These are phyloP conservation scores for Aspergillus sp. DNA, from an alignment of 2,329 filamentous ascomycete species.

Conservation along the genomic window DNA sequence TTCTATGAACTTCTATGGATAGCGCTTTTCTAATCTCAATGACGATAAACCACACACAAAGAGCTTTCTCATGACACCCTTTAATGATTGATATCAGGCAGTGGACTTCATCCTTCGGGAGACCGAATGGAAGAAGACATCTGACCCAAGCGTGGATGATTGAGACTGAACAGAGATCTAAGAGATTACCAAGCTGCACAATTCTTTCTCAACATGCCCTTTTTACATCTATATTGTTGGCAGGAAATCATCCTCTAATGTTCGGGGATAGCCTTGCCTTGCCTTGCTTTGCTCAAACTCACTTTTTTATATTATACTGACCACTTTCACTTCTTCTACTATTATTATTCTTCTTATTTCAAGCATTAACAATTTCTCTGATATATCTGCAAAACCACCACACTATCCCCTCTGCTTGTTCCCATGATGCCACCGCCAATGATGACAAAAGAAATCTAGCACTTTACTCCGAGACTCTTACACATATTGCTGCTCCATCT, in stretches of 20 bases:
- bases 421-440: conserved; percentile 20
- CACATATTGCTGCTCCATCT: conserved; percentile 28
- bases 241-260: not conserved
- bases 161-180: conserved; percentile 53
- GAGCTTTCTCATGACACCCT: conserved; percentile 44
- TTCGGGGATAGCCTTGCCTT: not conserved
- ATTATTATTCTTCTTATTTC: too few relatives aligned
- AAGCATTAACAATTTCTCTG: not conserved
- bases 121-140: conserved; percentile 42
- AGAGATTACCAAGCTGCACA: conserved; percentile 33
- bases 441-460: conserved; percentile 31
- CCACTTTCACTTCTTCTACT: not conserved
- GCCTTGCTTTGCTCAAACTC: not conserved
- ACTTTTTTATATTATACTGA: not conserved
- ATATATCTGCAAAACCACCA: not conserved
- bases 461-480: conserved; percentile 33
- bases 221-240: not conserved
- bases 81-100: conserved; percentile 18
- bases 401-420: not conserved
- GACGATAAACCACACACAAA: conserved; percentile 41
- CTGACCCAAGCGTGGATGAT: conserved; percentile 36
- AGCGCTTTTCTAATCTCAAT: conserved; percentile 34
- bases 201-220: not conserved
- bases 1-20: too few relatives aligned
- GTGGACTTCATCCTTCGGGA: conserved; percentile 40